These are phyloP conservation scores for Limnomonas spitsbergensis DNA, from an alignment of 139 green algal species.

Conservation along the genomic window DNA sequence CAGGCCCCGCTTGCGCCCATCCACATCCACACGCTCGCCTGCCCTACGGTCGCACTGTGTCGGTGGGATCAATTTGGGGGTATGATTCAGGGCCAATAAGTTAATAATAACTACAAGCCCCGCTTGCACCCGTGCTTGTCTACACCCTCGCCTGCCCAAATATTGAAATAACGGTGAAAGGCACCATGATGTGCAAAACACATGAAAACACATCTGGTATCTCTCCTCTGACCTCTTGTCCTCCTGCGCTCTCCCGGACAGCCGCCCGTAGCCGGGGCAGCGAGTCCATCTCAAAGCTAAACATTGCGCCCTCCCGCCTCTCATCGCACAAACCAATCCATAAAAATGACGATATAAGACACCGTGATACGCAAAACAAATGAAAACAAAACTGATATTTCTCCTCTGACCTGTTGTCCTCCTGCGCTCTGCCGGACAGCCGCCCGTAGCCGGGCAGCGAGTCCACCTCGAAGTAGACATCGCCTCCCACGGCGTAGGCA, in stretches of 20 bases:
- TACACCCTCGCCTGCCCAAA: constrained; percentile 87
- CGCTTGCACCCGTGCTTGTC: too few relatives aligned
- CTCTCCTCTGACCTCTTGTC: constrained; percentile 63
- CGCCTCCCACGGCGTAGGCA: constrained; percentile 62
- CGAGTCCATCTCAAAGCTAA: constrained; percentile 87
- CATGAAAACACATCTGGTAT: too few relatives aligned
- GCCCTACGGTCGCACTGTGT: constrained; percentile 47
- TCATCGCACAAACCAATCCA: too few relatives aligned
- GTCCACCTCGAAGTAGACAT: constrained; percentile 93
- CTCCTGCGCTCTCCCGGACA: constrained; percentile 77
- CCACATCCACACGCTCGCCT: constrained; percentile 84
- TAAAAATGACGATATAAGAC: too few relatives aligned
- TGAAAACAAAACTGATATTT: too few relatives aligned
- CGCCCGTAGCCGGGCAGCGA: constrained; percentile 80
- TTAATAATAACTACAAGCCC: too few relatives aligned
- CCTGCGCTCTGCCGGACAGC: constrained; percentile 77
- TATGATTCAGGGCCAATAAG: too few relatives aligned
- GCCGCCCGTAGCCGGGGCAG: constrained; percentile 81
- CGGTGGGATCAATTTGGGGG: too few relatives aligned
- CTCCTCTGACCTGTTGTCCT: constrained; percentile 63
- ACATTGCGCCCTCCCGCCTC: constrained; percentile 70
- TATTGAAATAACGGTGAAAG: too few relatives aligned
- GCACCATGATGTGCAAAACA: too few relatives aligned
- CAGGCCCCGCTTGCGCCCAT: constrained; percentile 79
- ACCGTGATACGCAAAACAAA: too few relatives aligned